Percentiles rank a stretch among this genome's conserved stretches.
Conservation (phyloP, 2,329 filamentous ascomycete genomes). For the Cercospora sp. region DNA sequence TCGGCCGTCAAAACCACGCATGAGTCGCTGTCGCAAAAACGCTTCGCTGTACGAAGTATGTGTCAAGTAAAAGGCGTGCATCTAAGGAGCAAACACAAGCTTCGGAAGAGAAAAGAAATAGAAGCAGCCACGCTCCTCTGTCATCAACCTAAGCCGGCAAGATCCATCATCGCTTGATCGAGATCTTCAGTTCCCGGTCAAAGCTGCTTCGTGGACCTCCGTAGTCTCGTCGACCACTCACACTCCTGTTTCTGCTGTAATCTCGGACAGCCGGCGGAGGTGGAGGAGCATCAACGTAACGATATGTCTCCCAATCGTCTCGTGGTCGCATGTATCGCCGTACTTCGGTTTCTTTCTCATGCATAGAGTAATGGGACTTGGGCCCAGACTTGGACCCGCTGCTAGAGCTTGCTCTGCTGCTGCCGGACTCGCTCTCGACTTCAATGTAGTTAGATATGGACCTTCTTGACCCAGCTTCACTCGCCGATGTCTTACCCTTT, state of each 20-base stretch:
- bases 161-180: conserved; percentile 13
- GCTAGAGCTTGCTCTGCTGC: conserved; percentile 21
- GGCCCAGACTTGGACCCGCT: conserved; percentile 16
- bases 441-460: conserved; percentile 47
- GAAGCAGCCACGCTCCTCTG: background rate
- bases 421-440: conserved; percentile 38
- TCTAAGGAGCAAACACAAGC: background rate
- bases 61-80: background rate
- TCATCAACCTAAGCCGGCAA: background rate
- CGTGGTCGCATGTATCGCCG: conserved; percentile 39
- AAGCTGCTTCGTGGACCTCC: conserved; percentile 10
- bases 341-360: conserved; percentile 49
- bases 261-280: conserved; percentile 21
- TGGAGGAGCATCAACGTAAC: conserved; percentile 47
- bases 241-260: conserved; percentile 27
- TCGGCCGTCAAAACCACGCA: background rate
- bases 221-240: conserved; percentile 19
- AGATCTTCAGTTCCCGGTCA: conserved; percentile 18
- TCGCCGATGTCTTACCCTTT: conserved; percentile 23
- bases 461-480: conserved; percentile 3
- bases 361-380: conserved; percentile 37
- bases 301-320: conserved; percentile 48
- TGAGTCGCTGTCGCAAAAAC: background rate
- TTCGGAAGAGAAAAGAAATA: background rate
- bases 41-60: background rate